Evolutionary conservation across 2,329 filamentous ascomycete species (phyloP).

Genomic region (Aquanectria penicillioides): DNA sequence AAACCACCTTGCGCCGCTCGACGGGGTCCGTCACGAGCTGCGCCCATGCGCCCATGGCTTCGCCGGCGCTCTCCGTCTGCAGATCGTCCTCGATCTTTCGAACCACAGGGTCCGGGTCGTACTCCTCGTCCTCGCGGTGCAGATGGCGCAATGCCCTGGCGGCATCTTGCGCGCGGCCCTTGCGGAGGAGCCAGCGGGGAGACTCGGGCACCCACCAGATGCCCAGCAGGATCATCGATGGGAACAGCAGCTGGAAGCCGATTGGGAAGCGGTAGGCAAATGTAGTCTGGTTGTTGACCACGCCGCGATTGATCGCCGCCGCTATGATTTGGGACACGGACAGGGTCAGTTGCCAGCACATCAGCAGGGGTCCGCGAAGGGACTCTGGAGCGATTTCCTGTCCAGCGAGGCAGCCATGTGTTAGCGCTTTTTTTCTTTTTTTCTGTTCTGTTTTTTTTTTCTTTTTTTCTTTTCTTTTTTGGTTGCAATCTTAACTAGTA

Average conservation of each 20-base stretch:
- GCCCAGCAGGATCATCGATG: constrained; percentile 31
- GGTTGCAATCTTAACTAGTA: no score
- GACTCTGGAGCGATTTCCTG: constrained; percentile 45
- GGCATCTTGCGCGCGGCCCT: constrained; percentile 52
- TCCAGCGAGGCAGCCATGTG: neutral
- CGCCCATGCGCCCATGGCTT: constrained; percentile 49
- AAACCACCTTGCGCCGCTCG: constrained; percentile 58
- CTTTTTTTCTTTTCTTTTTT: neutral
- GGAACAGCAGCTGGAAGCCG: constrained; percentile 43
- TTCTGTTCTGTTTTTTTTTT: neutral
- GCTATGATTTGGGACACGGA: constrained; percentile 50
- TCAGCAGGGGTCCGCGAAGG: constrained; percentile 47
- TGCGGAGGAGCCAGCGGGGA: constrained; percentile 47
- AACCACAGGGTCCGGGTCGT: constrained; percentile 48
- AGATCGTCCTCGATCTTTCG: constrained; percentile 56
- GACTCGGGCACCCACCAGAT: constrained; percentile 42
- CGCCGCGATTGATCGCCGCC: constrained; percentile 44
- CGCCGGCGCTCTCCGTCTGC: constrained; percentile 46
- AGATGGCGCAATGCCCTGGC: constrained; percentile 52
- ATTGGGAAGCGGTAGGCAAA: constrained; percentile 48
- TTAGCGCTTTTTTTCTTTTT: neutral
- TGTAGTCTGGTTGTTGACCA: constrained; percentile 41
- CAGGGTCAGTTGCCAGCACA: constrained; percentile 52
- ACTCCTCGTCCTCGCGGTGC: constrained; percentile 52
- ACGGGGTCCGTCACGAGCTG: constrained; percentile 54